Evolutionary conservation across 1,284 basidiomycete genomes (phyloP).

Genomic region (Malassezia sympodialis): DNA sequence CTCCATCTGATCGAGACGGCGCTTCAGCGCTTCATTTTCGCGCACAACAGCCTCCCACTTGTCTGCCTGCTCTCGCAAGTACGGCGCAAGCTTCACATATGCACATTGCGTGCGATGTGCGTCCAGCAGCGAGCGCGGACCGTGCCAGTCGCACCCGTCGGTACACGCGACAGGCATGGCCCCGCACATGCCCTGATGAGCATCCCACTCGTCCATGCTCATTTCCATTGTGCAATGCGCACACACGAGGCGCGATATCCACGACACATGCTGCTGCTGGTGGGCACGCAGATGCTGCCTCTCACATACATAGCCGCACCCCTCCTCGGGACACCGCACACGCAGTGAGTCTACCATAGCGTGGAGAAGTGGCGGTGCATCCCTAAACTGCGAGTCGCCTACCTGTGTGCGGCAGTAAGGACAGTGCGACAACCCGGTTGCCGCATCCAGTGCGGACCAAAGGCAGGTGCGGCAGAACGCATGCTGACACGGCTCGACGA

Average conservation of each 20-base stretch:
- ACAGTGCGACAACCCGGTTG: neutral
- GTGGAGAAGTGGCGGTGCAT: neutral
- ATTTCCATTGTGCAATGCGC: neutral
- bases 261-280: neutral
- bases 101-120: neutral
- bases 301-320: conserved; percentile 2
- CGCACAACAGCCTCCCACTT: neutral
- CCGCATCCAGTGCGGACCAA: neutral
- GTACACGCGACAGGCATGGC: neutral
- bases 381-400: neutral
- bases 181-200: neutral
- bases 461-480: conserved; percentile 5
- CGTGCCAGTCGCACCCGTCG: neutral
- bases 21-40: neutral
- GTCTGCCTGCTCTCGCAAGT: neutral
- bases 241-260: neutral
- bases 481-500: neutral
- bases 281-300: neutral
- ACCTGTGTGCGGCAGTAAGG: neutral
- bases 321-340: neutral
- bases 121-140: neutral
- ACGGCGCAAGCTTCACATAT: neutral
- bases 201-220: neutral
- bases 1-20: neutral
- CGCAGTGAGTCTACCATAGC: neutral